Percentiles rank a stretch among this genome's conserved stretches.
phyloP scores from a whole-genome alignment of 495 filamentous ascomycete species.

The Acidomyces sp. region DNA sequence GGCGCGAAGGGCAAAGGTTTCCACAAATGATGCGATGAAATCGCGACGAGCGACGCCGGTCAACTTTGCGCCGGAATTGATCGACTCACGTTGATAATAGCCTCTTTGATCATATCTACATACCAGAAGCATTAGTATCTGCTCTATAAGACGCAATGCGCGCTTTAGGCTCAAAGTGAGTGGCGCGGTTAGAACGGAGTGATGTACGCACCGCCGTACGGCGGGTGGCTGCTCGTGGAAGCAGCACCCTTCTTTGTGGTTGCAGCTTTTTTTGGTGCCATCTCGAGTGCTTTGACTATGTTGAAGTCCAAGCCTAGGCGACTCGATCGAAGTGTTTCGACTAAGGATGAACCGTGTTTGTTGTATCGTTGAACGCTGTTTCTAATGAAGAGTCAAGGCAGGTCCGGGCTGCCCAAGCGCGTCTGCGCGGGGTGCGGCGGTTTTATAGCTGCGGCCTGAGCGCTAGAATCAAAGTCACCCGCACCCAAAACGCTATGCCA shows the following conservation, averaged over 20 bases:
- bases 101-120: conserved; percentile 56
- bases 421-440: neutral
- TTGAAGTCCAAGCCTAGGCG: conserved; percentile 1
- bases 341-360: neutral
- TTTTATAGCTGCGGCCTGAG: neutral
- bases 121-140: conserved; percentile 25
- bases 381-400: too few species aligned
- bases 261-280: conserved; percentile 54
- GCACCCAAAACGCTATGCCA: too few species aligned
- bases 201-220: conserved; percentile 39
- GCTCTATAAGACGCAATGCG: conserved; percentile 20
- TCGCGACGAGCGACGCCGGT: conserved; percentile 30
- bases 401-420: too few species aligned
- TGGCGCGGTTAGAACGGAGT: conserved; percentile 4
- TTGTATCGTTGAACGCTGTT: too few species aligned
- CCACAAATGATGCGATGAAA: conserved; percentile 17
- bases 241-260: conserved; percentile 34
- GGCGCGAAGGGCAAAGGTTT: conserved; percentile 4
- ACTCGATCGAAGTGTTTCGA: conserved; percentile 2
- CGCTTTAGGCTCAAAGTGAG: conserved; percentile 14
- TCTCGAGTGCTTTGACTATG: conserved; percentile 28
- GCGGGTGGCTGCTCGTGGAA: too few species aligned
- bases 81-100: conserved; percentile 49
- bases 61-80: conserved; percentile 26
- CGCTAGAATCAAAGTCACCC: too few species aligned